Percentiles rank a stretch among this genome's conserved stretches.
Evolutionary conservation across 2,329 filamentous ascomycete genomes (phyloP).

Genomic region (Fusarium sulawesiense): DNA sequence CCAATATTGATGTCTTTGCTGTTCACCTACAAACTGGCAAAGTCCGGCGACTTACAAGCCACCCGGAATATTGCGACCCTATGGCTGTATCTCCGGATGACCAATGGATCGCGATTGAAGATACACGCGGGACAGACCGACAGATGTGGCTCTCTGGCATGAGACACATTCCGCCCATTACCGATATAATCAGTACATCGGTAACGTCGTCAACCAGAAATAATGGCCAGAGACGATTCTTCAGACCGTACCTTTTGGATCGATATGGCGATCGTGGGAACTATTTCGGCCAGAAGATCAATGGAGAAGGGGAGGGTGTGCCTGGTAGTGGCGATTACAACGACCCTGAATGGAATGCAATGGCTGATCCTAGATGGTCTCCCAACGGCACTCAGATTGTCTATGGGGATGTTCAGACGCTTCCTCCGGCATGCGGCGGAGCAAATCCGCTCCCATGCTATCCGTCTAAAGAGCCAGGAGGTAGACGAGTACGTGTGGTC

Average conservation of each 20-base stretch:
- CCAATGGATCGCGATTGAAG: constrained; percentile 56
- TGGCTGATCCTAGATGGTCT: constrained; percentile 57
- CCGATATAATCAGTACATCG: constrained; percentile 50
- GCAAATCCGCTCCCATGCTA: constrained; percentile 56
- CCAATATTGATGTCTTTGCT: constrained; percentile 59
- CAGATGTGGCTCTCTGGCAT: constrained; percentile 56
- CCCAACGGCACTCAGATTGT: constrained; percentile 56
- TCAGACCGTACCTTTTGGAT: constrained; percentile 59
- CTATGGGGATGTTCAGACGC: constrained; percentile 55
- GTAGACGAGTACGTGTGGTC: constrained; percentile 55
- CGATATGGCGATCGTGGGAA: constrained; percentile 56
- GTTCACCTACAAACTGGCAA: constrained; percentile 54
- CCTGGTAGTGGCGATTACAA: constrained; percentile 50
- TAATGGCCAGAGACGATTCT: constrained; percentile 59
- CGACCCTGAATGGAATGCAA: constrained; percentile 61
- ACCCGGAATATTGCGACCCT: constrained; percentile 59
- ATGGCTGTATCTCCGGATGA: constrained; percentile 56
- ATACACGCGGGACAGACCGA: constrained; percentile 55
- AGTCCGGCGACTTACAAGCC: constrained; percentile 55
- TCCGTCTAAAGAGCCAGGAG: constrained; percentile 53
- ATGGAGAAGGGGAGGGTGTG: constrained; percentile 48
- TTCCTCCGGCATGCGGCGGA: constrained; percentile 57
- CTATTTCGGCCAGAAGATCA: constrained; percentile 59
- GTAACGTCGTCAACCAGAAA: constrained; percentile 56
- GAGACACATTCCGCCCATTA: constrained; percentile 56